phyloP scores from a whole-genome alignment of 805 yeast genomes.

The Sungouiozyma ichnusensis region DNA sequence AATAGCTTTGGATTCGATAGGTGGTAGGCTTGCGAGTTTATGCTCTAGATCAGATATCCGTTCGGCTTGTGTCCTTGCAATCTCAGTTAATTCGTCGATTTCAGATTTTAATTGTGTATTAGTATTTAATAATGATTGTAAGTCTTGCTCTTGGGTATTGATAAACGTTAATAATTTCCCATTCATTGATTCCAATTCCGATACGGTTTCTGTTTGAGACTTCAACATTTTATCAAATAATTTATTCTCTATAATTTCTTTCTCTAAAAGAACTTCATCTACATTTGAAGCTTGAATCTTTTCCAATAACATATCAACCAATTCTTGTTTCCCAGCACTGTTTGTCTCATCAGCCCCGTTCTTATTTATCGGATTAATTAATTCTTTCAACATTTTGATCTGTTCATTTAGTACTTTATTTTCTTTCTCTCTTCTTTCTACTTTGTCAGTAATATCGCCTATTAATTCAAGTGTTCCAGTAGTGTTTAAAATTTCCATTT shows the following conservation, averaged over 20 bases:
- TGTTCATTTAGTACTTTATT: background rate
- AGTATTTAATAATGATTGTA: constrained; percentile 8
- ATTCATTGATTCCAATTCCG: constrained; percentile 14
- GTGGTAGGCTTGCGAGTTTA: background rate
- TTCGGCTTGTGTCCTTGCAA: constrained; percentile 5
- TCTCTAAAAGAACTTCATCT: constrained; percentile 5
- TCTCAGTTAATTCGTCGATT: constrained; percentile 7
- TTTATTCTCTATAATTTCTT: constrained; percentile 6
- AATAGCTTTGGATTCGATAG: background rate
- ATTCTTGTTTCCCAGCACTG: constrained; percentile 4
- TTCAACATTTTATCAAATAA: constrained; percentile 5
- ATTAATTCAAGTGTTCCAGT: background rate
- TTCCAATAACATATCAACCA: constrained; percentile 10
- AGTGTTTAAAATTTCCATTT: background rate
- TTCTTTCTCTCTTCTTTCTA: background rate
- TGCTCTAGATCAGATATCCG: constrained; percentile 1
- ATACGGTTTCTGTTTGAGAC: constrained; percentile 6
- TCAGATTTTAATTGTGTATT: constrained; percentile 8
- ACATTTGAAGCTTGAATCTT: constrained; percentile 11
- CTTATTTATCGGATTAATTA: background rate
- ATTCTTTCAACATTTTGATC: background rate
- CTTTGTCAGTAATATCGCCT: background rate
- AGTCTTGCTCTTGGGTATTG: constrained; percentile 11
- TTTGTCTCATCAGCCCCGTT: background rate
- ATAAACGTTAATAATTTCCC: constrained; percentile 15